These are phyloP conservation scores for Filosporella fistucella DNA, from an alignment of 495 filamentous ascomycete genomes.

Conservation along the genomic window DNA sequence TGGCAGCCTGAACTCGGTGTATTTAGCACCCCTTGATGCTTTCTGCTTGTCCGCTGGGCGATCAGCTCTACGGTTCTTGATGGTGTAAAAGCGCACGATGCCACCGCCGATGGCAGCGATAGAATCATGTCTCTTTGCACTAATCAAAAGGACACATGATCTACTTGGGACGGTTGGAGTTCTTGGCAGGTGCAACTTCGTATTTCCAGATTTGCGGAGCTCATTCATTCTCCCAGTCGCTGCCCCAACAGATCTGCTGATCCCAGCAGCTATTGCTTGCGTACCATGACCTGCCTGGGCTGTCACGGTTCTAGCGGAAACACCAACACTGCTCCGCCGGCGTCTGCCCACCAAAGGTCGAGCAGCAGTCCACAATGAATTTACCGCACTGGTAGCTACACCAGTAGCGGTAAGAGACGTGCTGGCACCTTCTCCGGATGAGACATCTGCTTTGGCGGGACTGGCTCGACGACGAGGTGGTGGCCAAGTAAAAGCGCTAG, in stretches of 20 bases:
- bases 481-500: conserved; percentile 82
- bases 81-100: conserved; percentile 62
- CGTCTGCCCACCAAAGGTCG: conserved; percentile 38
- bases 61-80: conserved; percentile 41
- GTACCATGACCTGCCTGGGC: conserved; percentile 68
- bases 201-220: conserved; percentile 78
- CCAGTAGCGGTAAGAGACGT: conserved; percentile 16
- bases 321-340: conserved; percentile 40
- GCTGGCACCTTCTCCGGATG: conserved; percentile 29
- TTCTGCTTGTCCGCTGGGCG: conserved; percentile 41
- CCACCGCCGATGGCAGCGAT: conserved; percentile 55
- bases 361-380: conserved; percentile 38
- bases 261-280: conserved; percentile 74
- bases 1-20: conserved; percentile 62
- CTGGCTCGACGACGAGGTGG: conserved; percentile 58
- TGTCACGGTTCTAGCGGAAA: conserved; percentile 52
- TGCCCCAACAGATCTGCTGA: conserved; percentile 79
- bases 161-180: conserved; percentile 36
- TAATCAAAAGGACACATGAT: conserved; percentile 54
- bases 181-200: conserved; percentile 69
- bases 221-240: conserved; percentile 74
- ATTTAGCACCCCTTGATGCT: conserved; percentile 49
- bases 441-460: conserved; percentile 34
- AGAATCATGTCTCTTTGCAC: conserved; percentile 43
- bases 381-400: conserved; percentile 23